phyloP scores from a whole-genome alignment of 345 rosid species.

The Laguncularia racemosa region DNA sequence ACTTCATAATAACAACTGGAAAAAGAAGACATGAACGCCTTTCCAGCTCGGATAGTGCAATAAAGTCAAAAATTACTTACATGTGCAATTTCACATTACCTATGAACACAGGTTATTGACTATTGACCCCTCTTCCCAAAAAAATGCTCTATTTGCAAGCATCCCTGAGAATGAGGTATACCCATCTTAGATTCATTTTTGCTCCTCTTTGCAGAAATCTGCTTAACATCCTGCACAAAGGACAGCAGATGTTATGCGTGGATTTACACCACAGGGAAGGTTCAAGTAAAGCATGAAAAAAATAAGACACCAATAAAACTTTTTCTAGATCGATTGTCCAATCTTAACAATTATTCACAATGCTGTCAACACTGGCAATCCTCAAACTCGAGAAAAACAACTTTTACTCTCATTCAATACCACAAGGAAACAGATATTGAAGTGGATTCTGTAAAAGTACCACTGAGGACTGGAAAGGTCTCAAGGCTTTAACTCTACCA shows the following conservation, averaged over 20 bases:
- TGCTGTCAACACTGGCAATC: too few relatives aligned
- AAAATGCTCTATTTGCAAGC: constrained; percentile 82
- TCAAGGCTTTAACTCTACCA: constrained; percentile 70
- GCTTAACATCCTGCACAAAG: constrained; percentile 39
- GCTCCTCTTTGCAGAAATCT: constrained; percentile 48
- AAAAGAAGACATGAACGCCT: too few relatives aligned
- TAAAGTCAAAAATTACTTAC: too few relatives aligned
- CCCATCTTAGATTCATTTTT: constrained; percentile 43
- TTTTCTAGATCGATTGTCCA: too few relatives aligned
- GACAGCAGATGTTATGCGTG: neutral
- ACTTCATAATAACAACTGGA: too few relatives aligned
- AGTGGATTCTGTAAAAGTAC: constrained; percentile 23
- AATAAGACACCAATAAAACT: neutral
- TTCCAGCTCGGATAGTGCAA: too few relatives aligned
- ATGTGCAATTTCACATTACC: too few relatives aligned
- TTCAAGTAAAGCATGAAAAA: neutral
- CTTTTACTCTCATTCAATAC: neutral
- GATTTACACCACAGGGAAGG: neutral
- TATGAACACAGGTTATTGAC: neutral
- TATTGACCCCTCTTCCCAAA: constrained; percentile 53
- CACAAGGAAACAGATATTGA: neutral
- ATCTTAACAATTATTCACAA: too few relatives aligned
- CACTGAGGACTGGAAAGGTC: constrained; percentile 43
- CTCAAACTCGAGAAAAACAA: too few relatives aligned
- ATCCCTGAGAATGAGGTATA: constrained; percentile 46